Evolutionary conservation across 106 monocot genomes (phyloP).

Genomic region (Apostasia ramifera): DNA sequence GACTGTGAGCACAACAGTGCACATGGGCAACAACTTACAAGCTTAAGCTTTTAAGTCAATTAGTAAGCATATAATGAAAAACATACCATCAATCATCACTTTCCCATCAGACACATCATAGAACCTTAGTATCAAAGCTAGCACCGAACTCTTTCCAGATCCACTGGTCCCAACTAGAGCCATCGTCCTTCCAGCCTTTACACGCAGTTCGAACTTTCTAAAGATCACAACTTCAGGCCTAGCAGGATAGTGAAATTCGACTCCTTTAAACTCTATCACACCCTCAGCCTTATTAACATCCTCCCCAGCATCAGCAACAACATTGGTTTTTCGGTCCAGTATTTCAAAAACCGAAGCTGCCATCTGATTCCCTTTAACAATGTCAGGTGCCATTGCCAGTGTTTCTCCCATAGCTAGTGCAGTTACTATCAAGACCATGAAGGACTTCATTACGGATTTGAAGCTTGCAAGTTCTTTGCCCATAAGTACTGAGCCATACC

Average conservation of each 20-base stretch:
- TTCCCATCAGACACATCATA: conserved; percentile 49
- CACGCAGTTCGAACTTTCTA: conserved; percentile 39
- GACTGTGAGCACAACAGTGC: neutral
- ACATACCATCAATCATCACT: conserved; percentile 60
- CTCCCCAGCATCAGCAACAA: conserved; percentile 40
- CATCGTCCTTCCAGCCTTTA: conserved; percentile 65
- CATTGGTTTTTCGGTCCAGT: conserved; percentile 58
- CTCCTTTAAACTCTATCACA: conserved; percentile 46
- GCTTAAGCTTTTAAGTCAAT: neutral
- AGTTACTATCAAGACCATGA: conserved; percentile 96
- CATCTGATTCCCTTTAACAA: conserved; percentile 81
- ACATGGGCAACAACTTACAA: neutral
- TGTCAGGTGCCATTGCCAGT: conserved; percentile 58
- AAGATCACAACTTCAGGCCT: conserved; percentile 57
- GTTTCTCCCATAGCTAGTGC: conserved; percentile 96
- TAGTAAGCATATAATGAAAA: neutral
- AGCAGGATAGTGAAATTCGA: conserved; percentile 58
- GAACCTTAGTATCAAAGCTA: conserved; percentile 49
- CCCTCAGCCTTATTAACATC: conserved; percentile 47
- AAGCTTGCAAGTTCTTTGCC: conserved; percentile 81
- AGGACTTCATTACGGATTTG: conserved; percentile 91
- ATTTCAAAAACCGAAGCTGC: conserved; percentile 64
- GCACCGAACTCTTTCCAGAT: conserved; percentile 63
- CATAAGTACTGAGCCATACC: conserved; percentile 96
- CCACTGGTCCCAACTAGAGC: conserved; percentile 70